A percentile compares a stretch with the other conserved stretches of the same genome.
phyloP scores from a whole-genome alignment of 1,139 yeast genomes.

The Suhomyces coccinellae region DNA sequence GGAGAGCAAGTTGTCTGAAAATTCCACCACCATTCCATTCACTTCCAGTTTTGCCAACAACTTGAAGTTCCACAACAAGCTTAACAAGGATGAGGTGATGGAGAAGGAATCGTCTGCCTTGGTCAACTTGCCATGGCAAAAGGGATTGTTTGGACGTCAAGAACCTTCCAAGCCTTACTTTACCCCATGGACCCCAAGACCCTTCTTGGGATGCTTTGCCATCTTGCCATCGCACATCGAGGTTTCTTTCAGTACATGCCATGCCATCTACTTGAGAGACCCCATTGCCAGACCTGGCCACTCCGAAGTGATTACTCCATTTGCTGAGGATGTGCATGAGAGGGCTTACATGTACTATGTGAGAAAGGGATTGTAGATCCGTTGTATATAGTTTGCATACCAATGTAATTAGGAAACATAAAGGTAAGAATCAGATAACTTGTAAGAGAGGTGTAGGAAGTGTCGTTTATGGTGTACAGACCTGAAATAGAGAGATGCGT shows the following conservation, averaged over 20 bases:
- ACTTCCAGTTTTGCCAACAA: conserved; percentile 58
- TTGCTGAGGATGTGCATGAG: conserved; percentile 80
- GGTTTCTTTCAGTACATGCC: conserved; percentile 86
- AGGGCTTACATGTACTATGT: conserved; percentile 95
- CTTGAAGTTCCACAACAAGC: conserved; percentile 46
- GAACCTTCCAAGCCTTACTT: conserved; percentile 79
- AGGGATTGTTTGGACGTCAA: conserved; percentile 73
- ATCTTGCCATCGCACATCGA: conserved; percentile 90
- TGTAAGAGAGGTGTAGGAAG: neutral
- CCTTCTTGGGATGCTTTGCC: conserved; percentile 89
- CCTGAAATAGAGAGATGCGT: no score
- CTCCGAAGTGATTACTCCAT: conserved; percentile 93
- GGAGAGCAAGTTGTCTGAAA: conserved; percentile 29
- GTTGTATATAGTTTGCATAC: conserved; percentile 8
- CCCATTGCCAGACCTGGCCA: conserved; percentile 98
- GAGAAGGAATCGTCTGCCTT: conserved; percentile 56
- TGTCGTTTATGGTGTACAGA: no score
- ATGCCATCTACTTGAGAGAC: conserved; percentile 91
- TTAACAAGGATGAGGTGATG: conserved; percentile 53
- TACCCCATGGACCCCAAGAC: conserved; percentile 97
- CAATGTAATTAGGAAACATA: conserved; percentile 2
- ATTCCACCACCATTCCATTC: conserved; percentile 38
- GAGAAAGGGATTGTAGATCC: conserved; percentile 62
- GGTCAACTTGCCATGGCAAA: conserved; percentile 72
- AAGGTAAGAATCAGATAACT: neutral